Conservation (phyloP, 2,329 filamentous ascomycete species). For the Dissoconium aciculare region DNA sequence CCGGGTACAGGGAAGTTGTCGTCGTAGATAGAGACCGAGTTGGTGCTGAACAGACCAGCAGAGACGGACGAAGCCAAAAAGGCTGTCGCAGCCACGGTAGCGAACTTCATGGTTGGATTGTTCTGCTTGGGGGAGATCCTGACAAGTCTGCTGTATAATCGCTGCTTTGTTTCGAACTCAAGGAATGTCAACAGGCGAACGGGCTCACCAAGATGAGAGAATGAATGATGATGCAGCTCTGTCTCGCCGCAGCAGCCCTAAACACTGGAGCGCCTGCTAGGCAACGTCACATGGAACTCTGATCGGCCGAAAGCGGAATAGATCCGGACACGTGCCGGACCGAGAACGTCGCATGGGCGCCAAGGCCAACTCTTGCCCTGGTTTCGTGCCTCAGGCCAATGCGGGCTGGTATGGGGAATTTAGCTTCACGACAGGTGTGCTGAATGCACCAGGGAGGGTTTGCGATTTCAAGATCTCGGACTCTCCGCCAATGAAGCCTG, state of each 20-base stretch:
- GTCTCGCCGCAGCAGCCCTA: background rate
- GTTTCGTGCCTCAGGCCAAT: background rate
- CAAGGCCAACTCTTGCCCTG: too few species aligned
- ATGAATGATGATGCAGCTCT: background rate
- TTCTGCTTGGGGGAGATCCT: too few species aligned
- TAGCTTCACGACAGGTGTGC: slow-evolving; percentile 1
- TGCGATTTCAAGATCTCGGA: too few species aligned
- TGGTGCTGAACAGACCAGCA: slow-evolving; percentile 14
- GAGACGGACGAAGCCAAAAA: slow-evolving; percentile 19
- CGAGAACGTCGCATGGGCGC: too few species aligned
- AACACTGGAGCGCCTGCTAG: too few species aligned
- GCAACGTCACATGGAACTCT: slow-evolving; percentile 1
- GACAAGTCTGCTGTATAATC: too few species aligned
- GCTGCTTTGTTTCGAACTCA: too few species aligned
- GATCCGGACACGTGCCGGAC: too few species aligned
- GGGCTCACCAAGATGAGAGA: too few species aligned
- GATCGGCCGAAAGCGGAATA: too few species aligned
- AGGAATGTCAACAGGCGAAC: too few species aligned
- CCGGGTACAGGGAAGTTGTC: slow-evolving; percentile 56
- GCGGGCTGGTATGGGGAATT: background rate
- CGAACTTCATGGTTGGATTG: slow-evolving; percentile 22
- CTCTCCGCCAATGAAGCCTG: too few species aligned
- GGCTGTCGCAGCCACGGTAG: slow-evolving; percentile 15
- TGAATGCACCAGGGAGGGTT: background rate
- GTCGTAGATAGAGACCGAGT: slow-evolving; percentile 17